Evolutionary conservation across 345 rosid genomes (phyloP).

Genomic region (Lenwebbia sp.): DNA sequence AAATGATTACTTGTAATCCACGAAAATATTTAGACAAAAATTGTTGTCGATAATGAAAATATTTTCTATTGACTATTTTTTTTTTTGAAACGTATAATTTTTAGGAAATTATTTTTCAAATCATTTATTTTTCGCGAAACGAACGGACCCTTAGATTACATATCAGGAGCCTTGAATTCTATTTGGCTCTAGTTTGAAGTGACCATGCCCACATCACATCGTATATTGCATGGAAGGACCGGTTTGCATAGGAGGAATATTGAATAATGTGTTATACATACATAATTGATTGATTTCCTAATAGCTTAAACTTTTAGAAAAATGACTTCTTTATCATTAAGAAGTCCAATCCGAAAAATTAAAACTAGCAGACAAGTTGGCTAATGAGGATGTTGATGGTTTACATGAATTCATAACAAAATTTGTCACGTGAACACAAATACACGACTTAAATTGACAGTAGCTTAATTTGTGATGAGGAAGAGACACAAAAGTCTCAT

Average conservation of each 20-base stretch:
- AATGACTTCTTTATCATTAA: not conserved
- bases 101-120: too few relatives aligned
- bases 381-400: not conserved
- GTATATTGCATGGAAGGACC: not conserved
- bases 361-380: not conserved
- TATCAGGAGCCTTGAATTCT: not conserved
- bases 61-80: too few relatives aligned
- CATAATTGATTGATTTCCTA: not conserved
- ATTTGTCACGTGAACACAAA: not conserved
- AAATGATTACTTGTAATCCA: too few relatives aligned
- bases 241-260: not conserved
- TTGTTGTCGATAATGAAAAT: too few relatives aligned
- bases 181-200: not conserved
- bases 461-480: not conserved
- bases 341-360: not conserved
- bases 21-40: too few relatives aligned
- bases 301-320: not conserved
- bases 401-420: not conserved
- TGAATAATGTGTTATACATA: not conserved
- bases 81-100: too few relatives aligned
- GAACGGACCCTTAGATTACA: too few relatives aligned
- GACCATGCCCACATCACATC: not conserved
- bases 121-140: too few relatives aligned
- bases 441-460: not conserved
- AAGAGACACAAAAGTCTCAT: not conserved